Evolutionary conservation across 2,329 filamentous ascomycete genomes (phyloP).

Genomic region (Zymoseptoria passerinii): DNA sequence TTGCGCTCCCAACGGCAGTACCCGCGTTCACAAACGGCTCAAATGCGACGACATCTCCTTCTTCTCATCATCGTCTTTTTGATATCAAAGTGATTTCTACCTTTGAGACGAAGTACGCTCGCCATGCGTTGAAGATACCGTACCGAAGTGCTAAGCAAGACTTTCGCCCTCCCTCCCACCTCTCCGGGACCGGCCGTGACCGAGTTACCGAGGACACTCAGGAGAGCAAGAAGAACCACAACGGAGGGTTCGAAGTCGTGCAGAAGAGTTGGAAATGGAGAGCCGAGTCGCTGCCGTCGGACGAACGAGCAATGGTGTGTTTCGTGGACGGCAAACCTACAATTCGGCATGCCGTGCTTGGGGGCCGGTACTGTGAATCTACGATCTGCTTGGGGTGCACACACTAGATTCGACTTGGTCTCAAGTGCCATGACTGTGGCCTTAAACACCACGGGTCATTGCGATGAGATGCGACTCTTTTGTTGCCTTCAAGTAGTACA

Average conservation of each 20-base stretch:
- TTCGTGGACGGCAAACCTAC: no score
- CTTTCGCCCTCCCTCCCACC: background rate
- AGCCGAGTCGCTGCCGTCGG: no score
- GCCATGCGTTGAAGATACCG: background rate
- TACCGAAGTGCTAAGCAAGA: background rate
- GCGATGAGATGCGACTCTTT: background rate
- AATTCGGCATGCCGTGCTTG: background rate
- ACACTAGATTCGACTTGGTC: background rate
- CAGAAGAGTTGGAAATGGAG: background rate
- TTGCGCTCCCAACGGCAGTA: background rate
- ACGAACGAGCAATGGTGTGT: no score
- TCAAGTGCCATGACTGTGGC: background rate
- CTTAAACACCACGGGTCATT: background rate
- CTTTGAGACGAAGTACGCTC: background rate
- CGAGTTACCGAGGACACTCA: background rate
- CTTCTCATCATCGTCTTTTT: background rate
- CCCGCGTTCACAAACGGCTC: background rate
- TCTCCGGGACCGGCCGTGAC: background rate
- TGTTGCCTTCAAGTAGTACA: background rate
- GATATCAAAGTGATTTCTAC: background rate
- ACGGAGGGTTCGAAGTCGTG: background rate
- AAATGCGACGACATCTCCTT: background rate
- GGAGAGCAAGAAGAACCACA: background rate
- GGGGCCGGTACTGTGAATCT: background rate
- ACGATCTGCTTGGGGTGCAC: background rate